These are phyloP conservation scores for Calonectria hawksworthii DNA, from an alignment of 2,329 filamentous ascomycete genomes.

Conservation along the genomic window DNA sequence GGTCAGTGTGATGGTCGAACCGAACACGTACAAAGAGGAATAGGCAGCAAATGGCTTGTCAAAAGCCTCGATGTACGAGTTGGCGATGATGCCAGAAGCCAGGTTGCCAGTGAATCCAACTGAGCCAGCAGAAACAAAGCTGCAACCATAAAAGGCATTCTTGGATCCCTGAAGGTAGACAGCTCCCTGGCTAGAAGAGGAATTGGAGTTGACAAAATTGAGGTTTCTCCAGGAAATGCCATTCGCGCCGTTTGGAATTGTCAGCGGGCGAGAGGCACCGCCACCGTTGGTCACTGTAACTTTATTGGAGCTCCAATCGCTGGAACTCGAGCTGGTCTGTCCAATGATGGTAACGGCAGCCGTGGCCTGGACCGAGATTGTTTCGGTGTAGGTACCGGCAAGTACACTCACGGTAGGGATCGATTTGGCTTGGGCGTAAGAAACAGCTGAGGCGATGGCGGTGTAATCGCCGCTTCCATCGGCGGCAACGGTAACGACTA, in stretches of 20 bases:
- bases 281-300: slow-evolving; percentile 37
- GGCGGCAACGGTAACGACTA: slow-evolving; percentile 58
- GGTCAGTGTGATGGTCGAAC: slow-evolving; percentile 57
- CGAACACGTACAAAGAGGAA: slow-evolving; percentile 57
- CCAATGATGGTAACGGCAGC: slow-evolving; percentile 59
- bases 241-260: slow-evolving; percentile 7
- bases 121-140: slow-evolving; percentile 55
- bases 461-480: slow-evolving; percentile 61
- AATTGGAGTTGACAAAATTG: slow-evolving; percentile 37
- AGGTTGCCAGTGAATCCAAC: slow-evolving; percentile 44
- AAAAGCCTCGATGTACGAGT: slow-evolving; percentile 59
- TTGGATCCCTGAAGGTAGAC: slow-evolving; percentile 30
- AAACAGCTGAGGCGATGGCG: slow-evolving; percentile 58
- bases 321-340: slow-evolving; percentile 38
- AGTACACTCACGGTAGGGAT: slow-evolving; percentile 59
- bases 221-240: slow-evolving; percentile 36
- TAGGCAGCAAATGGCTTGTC: slow-evolving; percentile 59
- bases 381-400: slow-evolving; percentile 60
- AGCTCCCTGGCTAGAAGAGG: background rate
- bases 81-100: slow-evolving; percentile 55
- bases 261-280: slow-evolving; percentile 8
- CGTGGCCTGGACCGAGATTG: slow-evolving; percentile 55
- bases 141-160: slow-evolving; percentile 55
- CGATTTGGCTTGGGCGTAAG: slow-evolving; percentile 54
- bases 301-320: slow-evolving; percentile 5